These are phyloP conservation scores for Ilex asprella DNA, from an alignment of 257 asterid species.

Conservation along the genomic window DNA sequence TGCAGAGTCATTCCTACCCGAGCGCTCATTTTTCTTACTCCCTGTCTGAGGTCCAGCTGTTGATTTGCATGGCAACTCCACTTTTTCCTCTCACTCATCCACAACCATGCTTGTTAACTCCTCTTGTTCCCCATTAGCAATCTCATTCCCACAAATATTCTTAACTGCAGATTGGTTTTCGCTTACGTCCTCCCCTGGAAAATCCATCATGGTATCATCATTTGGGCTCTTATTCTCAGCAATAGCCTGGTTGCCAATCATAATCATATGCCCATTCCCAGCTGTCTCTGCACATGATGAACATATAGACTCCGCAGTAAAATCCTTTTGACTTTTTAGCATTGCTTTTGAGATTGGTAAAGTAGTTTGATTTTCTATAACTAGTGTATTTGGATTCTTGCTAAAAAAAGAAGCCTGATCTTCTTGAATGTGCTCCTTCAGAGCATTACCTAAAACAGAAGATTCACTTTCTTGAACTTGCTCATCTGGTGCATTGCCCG, in stretches of 20 bases:
- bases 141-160: constrained; percentile 17
- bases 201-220: constrained; percentile 10
- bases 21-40: constrained; percentile 2
- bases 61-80: constrained; percentile 9
- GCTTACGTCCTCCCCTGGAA: constrained; percentile 15
- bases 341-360: constrained; percentile 6
- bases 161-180: constrained; percentile 9
- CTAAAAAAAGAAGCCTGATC: constrained; percentile 14
- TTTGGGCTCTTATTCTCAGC: background rate
- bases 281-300: constrained; percentile 3
- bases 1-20: background rate
- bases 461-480: constrained; percentile 22
- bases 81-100: constrained; percentile 11
- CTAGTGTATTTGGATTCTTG: constrained; percentile 10
- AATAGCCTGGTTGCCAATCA: background rate
- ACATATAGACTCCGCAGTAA: background rate
- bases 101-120: constrained; percentile 17
- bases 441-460: constrained; percentile 21
- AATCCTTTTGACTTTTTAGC: background rate
- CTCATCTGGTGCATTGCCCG: constrained; percentile 18
- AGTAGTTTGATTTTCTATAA: constrained; percentile 18
- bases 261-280: constrained; percentile 2
- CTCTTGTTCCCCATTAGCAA: constrained; percentile 11
- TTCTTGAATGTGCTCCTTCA: constrained; percentile 22
- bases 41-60: constrained; percentile 12